Evolutionary conservation across 169 alveolate genomes (phyloP).

Genomic region (Cytauxzoon felis): DNA sequence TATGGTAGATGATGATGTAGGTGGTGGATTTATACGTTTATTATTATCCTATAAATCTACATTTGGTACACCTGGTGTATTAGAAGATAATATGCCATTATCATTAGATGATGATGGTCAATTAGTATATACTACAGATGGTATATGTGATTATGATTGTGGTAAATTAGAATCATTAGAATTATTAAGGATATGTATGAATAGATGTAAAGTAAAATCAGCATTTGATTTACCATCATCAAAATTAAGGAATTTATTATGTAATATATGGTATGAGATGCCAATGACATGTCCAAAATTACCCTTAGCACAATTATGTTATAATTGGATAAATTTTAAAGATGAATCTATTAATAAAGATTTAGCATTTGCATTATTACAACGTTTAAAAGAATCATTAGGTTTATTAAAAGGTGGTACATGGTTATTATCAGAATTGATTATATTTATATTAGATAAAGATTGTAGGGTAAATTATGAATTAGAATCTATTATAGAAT

Average conservation of each 20-base stretch:
- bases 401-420: conserved; percentile 38
- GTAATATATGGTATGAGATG: conserved; percentile 62
- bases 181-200: conserved; percentile 37
- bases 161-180: conserved; percentile 50
- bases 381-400: conserved; percentile 7
- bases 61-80: conserved; percentile 21
- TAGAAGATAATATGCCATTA: conserved; percentile 15
- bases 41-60: conserved; percentile 58
- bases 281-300: conserved; percentile 47
- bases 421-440: conserved; percentile 27
- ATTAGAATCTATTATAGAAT: conserved; percentile 22
- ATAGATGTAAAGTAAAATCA: conserved; percentile 25
- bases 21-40: conserved; percentile 42
- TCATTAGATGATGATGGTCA: conserved; percentile 20
- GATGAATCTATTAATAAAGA: conserved; percentile 48
- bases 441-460: conserved; percentile 21
- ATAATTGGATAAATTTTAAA: conserved; percentile 50
- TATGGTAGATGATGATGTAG: conserved; percentile 39
- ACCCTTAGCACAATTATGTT: conserved; percentile 24
- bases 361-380: conserved; percentile 46
- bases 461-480: conserved; percentile 28
- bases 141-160: neutral
- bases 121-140: conserved; percentile 4
- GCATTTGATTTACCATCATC: conserved; percentile 42
- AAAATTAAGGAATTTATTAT: conserved; percentile 42